Conservation (phyloP, 306 rosid species). For the Styphnolobium japonicum region DNA sequence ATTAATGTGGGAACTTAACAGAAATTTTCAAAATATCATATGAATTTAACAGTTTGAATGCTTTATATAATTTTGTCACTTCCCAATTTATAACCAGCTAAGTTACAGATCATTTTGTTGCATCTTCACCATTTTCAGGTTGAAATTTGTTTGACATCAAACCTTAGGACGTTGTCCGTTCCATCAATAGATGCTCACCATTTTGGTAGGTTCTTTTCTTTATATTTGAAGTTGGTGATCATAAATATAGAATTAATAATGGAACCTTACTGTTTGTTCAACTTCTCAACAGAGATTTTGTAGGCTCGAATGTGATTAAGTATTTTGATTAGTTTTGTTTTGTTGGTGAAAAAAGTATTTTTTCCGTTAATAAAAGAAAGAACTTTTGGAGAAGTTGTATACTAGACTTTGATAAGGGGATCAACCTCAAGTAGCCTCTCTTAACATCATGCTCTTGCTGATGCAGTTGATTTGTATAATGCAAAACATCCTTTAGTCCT, state of each 20-base stretch:
- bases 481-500: slow-evolving; percentile 74
- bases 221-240: slow-evolving; percentile 3
- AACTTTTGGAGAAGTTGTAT: background rate
- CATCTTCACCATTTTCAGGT: slow-evolving; percentile 57
- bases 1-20: background rate
- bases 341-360: background rate
- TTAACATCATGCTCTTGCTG: slow-evolving; percentile 30
- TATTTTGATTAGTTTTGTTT: background rate
- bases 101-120: background rate
- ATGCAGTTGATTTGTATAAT: slow-evolving; percentile 73
- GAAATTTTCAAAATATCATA: background rate
- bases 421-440: background rate
- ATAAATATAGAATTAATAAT: background rate
- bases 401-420: slow-evolving; percentile 7
- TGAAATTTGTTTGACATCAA: slow-evolving; percentile 95
- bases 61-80: background rate
- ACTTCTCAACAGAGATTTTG: background rate
- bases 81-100: background rate
- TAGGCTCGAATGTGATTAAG: background rate
- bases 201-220: slow-evolving; percentile 61
- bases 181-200: slow-evolving; percentile 80
- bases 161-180: slow-evolving; percentile 70
- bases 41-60: background rate
- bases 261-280: slow-evolving; percentile 3
- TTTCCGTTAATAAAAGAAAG: background rate